Evolutionary conservation across 2,329 filamentous ascomycete species (phyloP).

Genomic region (Talaromyces islandicus): DNA sequence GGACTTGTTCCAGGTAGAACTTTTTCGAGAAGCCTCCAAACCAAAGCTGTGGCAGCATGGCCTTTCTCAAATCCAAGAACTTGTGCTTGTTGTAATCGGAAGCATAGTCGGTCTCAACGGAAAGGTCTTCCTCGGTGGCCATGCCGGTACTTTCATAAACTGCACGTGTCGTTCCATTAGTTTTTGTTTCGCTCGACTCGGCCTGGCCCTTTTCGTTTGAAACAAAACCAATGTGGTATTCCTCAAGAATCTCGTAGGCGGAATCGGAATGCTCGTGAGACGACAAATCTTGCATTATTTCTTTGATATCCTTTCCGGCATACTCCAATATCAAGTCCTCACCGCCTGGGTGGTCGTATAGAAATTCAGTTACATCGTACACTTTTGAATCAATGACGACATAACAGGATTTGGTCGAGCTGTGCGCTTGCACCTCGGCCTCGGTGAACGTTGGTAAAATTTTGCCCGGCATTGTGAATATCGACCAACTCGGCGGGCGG

Average conservation of each 20-base stretch:
- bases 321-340: conserved; percentile 83
- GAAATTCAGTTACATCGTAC: conserved; percentile 89
- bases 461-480: conserved; percentile 63
- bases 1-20: conserved; percentile 96
- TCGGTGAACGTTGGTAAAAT: conserved; percentile 77
- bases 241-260: conserved; percentile 93
- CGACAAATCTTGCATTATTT: conserved; percentile 73
- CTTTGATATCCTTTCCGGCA: conserved; percentile 76
- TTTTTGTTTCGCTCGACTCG: conserved; percentile 38
- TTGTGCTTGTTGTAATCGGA: conserved; percentile 84
- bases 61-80: conserved; percentile 82
- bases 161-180: conserved; percentile 39
- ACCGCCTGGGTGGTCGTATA: conserved; percentile 86
- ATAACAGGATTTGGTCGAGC: conserved; percentile 77
- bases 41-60: conserved; percentile 85
- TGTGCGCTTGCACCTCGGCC: conserved; percentile 76
- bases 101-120: conserved; percentile 70
- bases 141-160: conserved; percentile 66
- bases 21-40: conserved; percentile 80
- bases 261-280: conserved; percentile 86
- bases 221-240: conserved; percentile 77
- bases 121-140: conserved; percentile 81
- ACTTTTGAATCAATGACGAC: conserved; percentile 86
- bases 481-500: not conserved
- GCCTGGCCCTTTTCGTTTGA: conserved; percentile 24